Base-by-base conservation (phyloP, 805 yeast species). In the Teunomyces pallodes region DNA sequence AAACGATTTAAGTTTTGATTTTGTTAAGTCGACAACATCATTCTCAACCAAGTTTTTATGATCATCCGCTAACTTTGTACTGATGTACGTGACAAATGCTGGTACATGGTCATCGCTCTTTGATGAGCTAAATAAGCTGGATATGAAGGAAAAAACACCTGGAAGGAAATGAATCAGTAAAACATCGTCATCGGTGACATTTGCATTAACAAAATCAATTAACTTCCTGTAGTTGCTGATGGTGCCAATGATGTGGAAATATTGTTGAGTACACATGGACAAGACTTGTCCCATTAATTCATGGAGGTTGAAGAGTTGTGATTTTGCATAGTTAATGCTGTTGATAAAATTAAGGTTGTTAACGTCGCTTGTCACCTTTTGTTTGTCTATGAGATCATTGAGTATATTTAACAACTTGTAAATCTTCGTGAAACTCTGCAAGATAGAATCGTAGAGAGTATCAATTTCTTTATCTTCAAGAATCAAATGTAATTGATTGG, bases 241-340 rank as follows among this genome's bases (percentile, higher is more conserved):
- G 9, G 64, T 53, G 6, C 66, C 65, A 40, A 65, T 67, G 33
- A 63, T 54, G 1, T 67, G 55, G 24, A 60, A 50, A 35, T 72
- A 69, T 33, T 69, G 69, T 2, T 70, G 68, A 6, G 77, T 69
- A 39, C 80, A 62, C 2, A 86, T 84, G 55, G 64, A 80, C 5
- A 86, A 68, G 1, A 88, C 71, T 61, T 83, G 87, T 39, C 91
- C 84, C 46, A 91, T 65, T 1, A 76, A 60, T 57, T 89, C 96
- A 62, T 90, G 94, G 56, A 84, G 84, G 43, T 72, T 72, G 45
- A 81, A 76, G 27, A 88, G 70, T 53, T 81, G 82, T 47, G 79
- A 81, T 52, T 90, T 80, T 58, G 86, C 79, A 56, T 79, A 83
- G 32, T 72, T 74, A 31, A 86, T 63, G 16, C 68, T 59, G 50